Evolutionary conservation across 345 rosid species (phyloP).

Genomic region (Turritis glabra): DNA sequence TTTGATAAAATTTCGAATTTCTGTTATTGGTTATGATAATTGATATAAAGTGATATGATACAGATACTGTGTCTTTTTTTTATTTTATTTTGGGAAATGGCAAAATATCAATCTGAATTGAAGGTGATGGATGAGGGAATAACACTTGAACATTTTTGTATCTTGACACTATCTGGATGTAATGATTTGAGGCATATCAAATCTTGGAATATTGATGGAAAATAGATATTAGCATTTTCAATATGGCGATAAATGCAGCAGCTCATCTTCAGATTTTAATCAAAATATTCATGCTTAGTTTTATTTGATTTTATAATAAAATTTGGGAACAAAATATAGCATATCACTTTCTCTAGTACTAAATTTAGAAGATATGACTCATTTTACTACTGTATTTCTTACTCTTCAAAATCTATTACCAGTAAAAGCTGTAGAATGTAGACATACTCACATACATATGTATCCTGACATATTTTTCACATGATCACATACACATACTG

Average conservation of each 20-base stretch:
- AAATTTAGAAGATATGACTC: neutral
- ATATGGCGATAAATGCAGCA: neutral
- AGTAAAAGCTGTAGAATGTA: neutral
- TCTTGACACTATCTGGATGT: neutral
- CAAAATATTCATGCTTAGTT: neutral
- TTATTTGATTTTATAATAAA: neutral
- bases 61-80: neutral
- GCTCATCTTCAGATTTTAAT: neutral
- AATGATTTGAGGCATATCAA: neutral
- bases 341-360: neutral
- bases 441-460: too few species aligned
- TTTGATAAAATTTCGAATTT: neutral
- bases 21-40: neutral
- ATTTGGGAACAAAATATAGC: neutral
- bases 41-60: neutral
- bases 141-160: neutral
- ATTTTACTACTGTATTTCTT: neutral
- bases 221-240: neutral
- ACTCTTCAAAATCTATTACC: too few species aligned
- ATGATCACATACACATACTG: neutral
- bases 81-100: neutral
- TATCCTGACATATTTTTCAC: too few species aligned
- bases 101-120: neutral
- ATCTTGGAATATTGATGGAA: neutral
- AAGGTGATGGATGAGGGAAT: constrained; percentile 4